Evolutionary conservation across 768 basidiomycete species (phyloP), one percentile per base, ranked within the genome.

Genomic region (Termitomyces sp.): DNA sequence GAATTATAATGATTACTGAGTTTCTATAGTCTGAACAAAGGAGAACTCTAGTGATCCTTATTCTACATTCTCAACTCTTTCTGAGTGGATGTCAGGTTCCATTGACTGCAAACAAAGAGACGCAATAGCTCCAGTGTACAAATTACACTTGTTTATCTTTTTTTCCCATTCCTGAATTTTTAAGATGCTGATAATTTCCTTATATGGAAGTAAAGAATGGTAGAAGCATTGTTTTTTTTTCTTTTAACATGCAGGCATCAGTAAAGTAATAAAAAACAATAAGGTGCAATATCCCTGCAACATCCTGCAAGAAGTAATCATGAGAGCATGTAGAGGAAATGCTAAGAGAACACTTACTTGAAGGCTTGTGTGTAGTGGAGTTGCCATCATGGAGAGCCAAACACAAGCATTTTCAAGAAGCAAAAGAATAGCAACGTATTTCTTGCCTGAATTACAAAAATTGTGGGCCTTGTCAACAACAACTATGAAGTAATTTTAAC

Each of bases 251-350:
- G 1, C 66, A 63, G 1, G 8, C 51, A 12, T 64, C 42, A 0
- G 57, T 64, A 3, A 69, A 62, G 48, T 73, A 73, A 44, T 65
- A 53, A 2, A 72, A 57, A 1, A 72, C 71, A 1, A 62, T 49
- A 0, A 74, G 57, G 2, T 68, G 62, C 3, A 65, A 67, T 64
- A 74, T 68, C 1, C 63, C 56, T 0, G 67, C 59, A 0, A 71
- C 54, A 42, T 74, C 70, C 70, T 73, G n/a, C 4, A 9, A 20
- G 3, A 54, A 12, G 6, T 35, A 3, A 8, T 0, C 2, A 33
- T 58, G 14, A 46, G 48, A 1, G 1, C 1, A 1, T 10, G 2
- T 35, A 4, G 22, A 2, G 43, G 54, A 16, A 7, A 22, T 43
- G 12, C 22, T 54, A 38, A 6, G 40, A 20, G 13, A 30, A 20